Evolutionary conservation across 495 filamentous ascomycete species (phyloP), one percentile per base, ranked within the genome.

Genomic region (Penicillium tannophilum): DNA sequence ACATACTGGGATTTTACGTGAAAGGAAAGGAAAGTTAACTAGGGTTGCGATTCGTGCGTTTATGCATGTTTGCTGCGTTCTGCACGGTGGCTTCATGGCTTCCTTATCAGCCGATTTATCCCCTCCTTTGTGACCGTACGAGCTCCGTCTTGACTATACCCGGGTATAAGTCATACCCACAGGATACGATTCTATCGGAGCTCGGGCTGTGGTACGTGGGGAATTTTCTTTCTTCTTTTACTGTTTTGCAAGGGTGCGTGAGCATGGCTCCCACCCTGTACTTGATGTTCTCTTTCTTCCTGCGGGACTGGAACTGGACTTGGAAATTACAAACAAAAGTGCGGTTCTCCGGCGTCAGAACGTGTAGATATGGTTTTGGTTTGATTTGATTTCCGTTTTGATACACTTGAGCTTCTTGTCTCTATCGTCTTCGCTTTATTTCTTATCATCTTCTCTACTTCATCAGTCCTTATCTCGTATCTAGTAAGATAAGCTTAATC

Each of bases 291-390:
- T 39, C 43, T 63, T 61, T 55, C 51, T 56, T 57, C 62, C 51
- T 28, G 50, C 16, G 41, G 49, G 56, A 61, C 28, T 63, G 63
- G 59, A 69, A 56, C 47, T 64, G 61, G 52, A 62, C 45, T 50
- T 52, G 56, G 20, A 52, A 60, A 55, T 52, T 59, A 58, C 49
- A 56, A 59, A 68, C 45, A 68, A 66, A 71, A 67, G 61, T 64
- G 56, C 49, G 68, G 62, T 68, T 56, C 58, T 69, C 58, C 41
- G 69, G 69, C 70, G 68, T 72, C 61, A 54, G 59, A 65, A 67
- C 61, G 49, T 71, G 67, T 68, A 74, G 65, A 71, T 70, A 73
- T 56, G 63, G 60, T 52, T 60, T 65, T 60, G 41, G 17, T 39
- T 52, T 52, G 50, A 39, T 36, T 46, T 42, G 36, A 17, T 54